These are phyloP conservation scores for Lipomyces sp. DNA, from an alignment of 805 yeast species.

Conservation along the genomic window DNA sequence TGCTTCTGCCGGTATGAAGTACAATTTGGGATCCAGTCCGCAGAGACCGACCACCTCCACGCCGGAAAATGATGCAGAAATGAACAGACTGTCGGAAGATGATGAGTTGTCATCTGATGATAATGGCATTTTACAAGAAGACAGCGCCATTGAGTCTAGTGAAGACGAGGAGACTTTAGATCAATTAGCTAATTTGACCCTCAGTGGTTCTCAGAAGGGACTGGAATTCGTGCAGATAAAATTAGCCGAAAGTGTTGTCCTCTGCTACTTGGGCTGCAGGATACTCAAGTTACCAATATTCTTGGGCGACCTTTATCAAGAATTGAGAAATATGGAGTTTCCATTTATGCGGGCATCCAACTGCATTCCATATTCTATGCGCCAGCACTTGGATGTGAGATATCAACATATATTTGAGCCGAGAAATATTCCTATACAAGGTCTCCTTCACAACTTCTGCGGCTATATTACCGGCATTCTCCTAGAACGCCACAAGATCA, in stretches of 20 bases:
- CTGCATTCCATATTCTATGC: conserved; percentile 18
- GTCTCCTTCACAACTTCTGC: conserved; percentile 17
- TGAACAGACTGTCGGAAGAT: neutral
- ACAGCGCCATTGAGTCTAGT: neutral
- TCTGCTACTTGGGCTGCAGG: conserved; percentile 32
- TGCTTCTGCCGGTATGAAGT: neutral
- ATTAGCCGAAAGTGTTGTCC: conserved; percentile 24
- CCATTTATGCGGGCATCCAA: conserved; percentile 30
- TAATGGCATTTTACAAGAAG: neutral
- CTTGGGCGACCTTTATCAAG: conserved; percentile 24
- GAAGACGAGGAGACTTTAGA: neutral
- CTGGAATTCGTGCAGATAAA: conserved; percentile 18
- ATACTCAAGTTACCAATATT: conserved; percentile 29
- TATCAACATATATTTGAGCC: conserved; percentile 28
- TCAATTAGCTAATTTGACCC: conserved; percentile 11
- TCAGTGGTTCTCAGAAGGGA: conserved; percentile 13
- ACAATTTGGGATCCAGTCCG: neutral
- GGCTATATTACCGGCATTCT: conserved; percentile 12
- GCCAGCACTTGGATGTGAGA: conserved; percentile 22
- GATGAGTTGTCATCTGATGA: neutral
- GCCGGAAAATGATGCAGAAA: neutral
- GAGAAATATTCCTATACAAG: conserved; percentile 22
- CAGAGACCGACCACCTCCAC: neutral
- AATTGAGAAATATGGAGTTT: conserved; percentile 11
- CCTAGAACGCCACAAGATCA: neutral